phyloP scores from a whole-genome alignment of 2,329 filamentous ascomycete genomes.

The Neonectria magnoliae region DNA sequence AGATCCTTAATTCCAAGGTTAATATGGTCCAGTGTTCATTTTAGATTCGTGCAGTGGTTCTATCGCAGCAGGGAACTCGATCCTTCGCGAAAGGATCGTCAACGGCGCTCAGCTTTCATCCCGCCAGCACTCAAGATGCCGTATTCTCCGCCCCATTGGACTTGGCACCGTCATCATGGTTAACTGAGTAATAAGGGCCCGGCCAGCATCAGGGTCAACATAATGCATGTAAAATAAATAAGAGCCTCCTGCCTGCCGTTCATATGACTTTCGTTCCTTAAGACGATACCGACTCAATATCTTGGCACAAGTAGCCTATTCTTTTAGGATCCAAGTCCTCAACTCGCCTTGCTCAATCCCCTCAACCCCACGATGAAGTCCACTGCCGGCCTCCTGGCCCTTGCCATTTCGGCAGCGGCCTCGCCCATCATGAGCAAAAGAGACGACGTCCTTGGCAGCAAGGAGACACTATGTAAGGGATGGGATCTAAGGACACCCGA shows the following conservation, averaged over 20 bases:
- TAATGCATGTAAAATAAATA: neutral
- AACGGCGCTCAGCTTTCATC: neutral
- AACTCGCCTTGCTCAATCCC: neutral
- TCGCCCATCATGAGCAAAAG: neutral
- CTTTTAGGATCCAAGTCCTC: neutral
- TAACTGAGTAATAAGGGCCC: neutral
- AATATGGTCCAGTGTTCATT: neutral
- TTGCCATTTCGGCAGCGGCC: neutral
- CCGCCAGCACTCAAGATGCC: neutral
- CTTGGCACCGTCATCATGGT: neutral
- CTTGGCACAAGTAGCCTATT: neutral
- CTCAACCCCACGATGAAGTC: neutral
- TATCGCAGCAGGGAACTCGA: neutral
- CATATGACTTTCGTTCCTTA: neutral
- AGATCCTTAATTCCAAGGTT: neutral
- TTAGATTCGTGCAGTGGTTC: neutral
- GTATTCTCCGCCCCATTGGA: neutral
- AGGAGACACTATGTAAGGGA: neutral
- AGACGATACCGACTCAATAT: neutral
- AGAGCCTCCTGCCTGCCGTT: neutral
- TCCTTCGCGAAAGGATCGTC: neutral
- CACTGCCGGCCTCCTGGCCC: neutral
- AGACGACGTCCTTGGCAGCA: neutral
- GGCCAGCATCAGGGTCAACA: neutral
- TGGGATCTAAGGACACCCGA: constrained; percentile 2